These are phyloP conservation scores for Esteya vermicola DNA, from an alignment of 2,329 filamentous ascomycete species.

Conservation along the genomic window DNA sequence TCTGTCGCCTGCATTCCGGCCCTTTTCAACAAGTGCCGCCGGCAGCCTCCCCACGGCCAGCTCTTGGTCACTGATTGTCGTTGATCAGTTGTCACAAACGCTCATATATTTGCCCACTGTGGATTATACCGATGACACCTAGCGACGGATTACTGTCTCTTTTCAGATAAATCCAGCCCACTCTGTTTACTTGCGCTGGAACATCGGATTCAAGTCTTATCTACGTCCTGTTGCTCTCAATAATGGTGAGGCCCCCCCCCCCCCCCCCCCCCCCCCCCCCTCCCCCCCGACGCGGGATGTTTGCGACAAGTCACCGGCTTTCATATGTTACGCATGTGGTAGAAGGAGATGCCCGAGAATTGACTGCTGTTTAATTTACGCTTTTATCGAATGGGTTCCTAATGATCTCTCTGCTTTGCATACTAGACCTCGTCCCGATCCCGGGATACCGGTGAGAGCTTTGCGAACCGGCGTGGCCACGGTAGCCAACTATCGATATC, in stretches of 20 bases:
- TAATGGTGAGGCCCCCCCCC: slow-evolving; percentile 10
- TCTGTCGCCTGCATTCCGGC: neutral
- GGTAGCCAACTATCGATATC: slow-evolving; percentile 53
- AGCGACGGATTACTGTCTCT: no score
- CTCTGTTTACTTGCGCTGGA: slow-evolving; percentile 1
- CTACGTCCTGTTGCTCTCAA: slow-evolving; percentile 6
- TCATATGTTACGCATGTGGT: neutral
- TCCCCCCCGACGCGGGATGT: neutral
- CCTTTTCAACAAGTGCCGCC: neutral
- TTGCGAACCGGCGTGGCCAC: slow-evolving; percentile 44
- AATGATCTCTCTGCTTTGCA: neutral
- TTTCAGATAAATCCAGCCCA: neutral
- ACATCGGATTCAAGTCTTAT: slow-evolving; percentile 8
- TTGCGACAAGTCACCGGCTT: neutral
- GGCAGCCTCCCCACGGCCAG: neutral
- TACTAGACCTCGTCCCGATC: slow-evolving; percentile 42
- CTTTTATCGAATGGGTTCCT: neutral
- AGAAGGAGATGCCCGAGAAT: neutral
- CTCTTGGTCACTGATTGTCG: neutral
- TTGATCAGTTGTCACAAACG: no score
- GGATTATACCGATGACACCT: no score
- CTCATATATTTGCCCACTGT: no score
- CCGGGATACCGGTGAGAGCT: slow-evolving; percentile 41
- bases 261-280: neutral
- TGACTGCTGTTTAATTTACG: neutral